Percentiles rank a stretch among this genome's conserved stretches.
Conservation (phyloP, 2,329 filamentous ascomycete species). For the Clonostachys chloroleuca region DNA sequence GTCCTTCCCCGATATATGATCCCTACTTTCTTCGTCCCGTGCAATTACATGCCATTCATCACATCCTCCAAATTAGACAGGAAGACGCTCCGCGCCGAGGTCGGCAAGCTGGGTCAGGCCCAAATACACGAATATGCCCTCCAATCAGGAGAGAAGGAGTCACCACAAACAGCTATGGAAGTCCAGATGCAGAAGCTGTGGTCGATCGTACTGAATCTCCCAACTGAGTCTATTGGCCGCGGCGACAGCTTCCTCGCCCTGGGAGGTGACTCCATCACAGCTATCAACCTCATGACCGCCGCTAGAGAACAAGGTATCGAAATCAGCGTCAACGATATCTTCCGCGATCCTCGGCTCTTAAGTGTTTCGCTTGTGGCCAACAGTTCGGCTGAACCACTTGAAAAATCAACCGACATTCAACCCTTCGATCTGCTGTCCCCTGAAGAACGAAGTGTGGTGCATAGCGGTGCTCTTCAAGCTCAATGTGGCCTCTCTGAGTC, state of each 20-base stretch:
- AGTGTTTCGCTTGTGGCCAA: too few relatives aligned
- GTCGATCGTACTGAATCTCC: constrained; percentile 1
- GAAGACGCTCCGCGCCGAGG: neutral
- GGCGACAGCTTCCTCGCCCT: constrained; percentile 5
- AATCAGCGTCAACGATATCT: constrained; percentile 35
- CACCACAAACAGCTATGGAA: neutral
- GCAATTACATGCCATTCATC: constrained; percentile 5
- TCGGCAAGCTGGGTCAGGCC: neutral
- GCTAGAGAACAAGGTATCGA: neutral
- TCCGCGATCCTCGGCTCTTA: constrained; percentile 30
- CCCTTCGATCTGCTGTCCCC: too few relatives aligned
- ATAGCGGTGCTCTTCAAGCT: too few relatives aligned
- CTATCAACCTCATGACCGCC: constrained; percentile 5
- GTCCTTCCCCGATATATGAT: constrained; percentile 8
- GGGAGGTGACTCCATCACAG: constrained; percentile 8
- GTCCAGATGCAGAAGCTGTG: neutral
- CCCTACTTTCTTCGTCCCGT: constrained; percentile 6
- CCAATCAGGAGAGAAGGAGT: neutral
- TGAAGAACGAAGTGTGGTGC: too few relatives aligned
- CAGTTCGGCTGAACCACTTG: too few relatives aligned
- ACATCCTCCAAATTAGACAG: constrained; percentile 6
- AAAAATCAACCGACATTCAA: too few relatives aligned
- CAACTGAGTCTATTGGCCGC: neutral
- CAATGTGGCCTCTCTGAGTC: too few relatives aligned
- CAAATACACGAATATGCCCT: neutral